Evolutionary conservation across 306 rosid genomes (phyloP).

Genomic region (peach (Prunus persica)): Prunus_persica_NCBIv2 NC_034011.1:24107501-24108000

Average conservation of each 20-base stretch:
- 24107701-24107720: no score
- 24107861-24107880: neutral
- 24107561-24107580: no score
- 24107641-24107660: no score
- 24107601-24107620: no score
- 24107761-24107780: no score
- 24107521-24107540: neutral
- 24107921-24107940: neutral
- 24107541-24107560: neutral
- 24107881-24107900: neutral
- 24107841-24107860: no score
- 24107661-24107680: rapidly evolving
- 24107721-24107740: no score
- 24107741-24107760: no score
- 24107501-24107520: neutral
- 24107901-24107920: neutral
- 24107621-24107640: neutral
- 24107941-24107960: neutral
- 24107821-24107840: no score
- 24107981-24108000: neutral
- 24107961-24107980: neutral
- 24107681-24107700: no score
- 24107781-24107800: no score
- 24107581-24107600: neutral
- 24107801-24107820: no score